phyloP scores from a whole-genome alignment of 176 grass and related monocot species.

The Cymbopogon citratus region DNA sequence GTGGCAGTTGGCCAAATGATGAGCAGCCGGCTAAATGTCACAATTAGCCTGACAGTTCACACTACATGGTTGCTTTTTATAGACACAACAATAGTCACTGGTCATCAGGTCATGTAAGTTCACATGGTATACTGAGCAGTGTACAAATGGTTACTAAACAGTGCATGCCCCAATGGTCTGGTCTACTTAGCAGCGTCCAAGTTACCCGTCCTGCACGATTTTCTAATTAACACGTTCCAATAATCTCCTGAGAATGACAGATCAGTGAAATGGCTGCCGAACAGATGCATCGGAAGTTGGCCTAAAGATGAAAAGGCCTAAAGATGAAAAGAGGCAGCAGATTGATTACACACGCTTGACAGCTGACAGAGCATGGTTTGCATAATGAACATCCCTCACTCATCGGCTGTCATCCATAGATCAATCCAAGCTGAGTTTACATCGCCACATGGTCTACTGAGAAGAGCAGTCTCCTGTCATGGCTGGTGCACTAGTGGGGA shows the following conservation, averaged over 20 bases:
- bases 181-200: not conserved
- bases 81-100: not conserved
- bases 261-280: not conserved
- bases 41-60: not conserved
- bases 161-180: not conserved
- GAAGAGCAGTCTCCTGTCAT: not conserved
- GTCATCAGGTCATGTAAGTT: not conserved
- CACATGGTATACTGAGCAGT: conserved; percentile 8
- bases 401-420: not conserved
- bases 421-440: not conserved
- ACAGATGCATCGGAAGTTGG: not conserved
- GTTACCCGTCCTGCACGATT: not conserved
- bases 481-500: not conserved
- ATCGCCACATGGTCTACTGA: not conserved
- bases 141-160: not conserved
- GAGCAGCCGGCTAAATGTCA: not conserved
- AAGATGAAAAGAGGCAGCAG: not conserved
- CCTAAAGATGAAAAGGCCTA: conserved; percentile 9
- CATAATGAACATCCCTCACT: not conserved
- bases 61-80: not conserved
- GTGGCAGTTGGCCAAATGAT: not conserved
- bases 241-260: not conserved
- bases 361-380: not conserved
- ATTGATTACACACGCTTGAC: not conserved
- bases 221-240: not conserved